Evolutionary conservation across 106 monocot species (phyloP), one percentile per base, ranked within the genome.

Genomic region (Acanthochlamys bracteata): DNA sequence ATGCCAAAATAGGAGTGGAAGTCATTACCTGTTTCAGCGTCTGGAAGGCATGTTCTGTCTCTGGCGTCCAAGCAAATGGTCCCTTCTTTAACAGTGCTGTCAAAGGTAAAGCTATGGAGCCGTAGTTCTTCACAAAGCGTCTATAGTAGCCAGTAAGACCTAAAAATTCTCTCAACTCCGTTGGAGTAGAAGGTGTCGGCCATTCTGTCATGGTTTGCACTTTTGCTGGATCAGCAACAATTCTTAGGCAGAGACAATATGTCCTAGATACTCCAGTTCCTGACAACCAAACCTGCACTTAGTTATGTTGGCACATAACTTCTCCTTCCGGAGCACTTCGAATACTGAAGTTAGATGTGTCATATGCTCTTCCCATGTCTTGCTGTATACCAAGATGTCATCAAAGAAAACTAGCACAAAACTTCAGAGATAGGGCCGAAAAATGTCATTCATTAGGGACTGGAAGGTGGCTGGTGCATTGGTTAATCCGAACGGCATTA

Each of bases 401-500:
- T 39, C 3, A 20, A 67, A 67, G 20, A 54, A 45, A 0, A 47
- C 67, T 10, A 56, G 4, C 0, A 47, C 45, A 53, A 40, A 45
- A 11, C 10, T 67, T 11, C 67, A 11, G 0, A 55, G 20, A 40
- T 22, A n/a, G 11, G 24, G 20, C 4, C 13, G 11, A 55, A 47
- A 56, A 1, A 54, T 39, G 8, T 67, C 24, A 55, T 67, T 39
- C 40, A 47, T 55, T 10, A 41, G 10, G 4, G 52, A 15, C 20
- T 67, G 40, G 54, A 53, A 66, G 23, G 25, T 66, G 2, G 49
- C 39, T 1, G 65, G 65, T 17, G 52, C 49, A 51, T 66, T 66
- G 10, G 65, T 19, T 26, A 66, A 27, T 16, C 65, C 53, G 42
- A 66, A 66, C 7, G 65, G 65, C 65, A 66, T 66, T 16, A 66